These are phyloP conservation scores for Phytophthora pini DNA, from an alignment of 352 stramenopile species.

Conservation along the genomic window DNA sequence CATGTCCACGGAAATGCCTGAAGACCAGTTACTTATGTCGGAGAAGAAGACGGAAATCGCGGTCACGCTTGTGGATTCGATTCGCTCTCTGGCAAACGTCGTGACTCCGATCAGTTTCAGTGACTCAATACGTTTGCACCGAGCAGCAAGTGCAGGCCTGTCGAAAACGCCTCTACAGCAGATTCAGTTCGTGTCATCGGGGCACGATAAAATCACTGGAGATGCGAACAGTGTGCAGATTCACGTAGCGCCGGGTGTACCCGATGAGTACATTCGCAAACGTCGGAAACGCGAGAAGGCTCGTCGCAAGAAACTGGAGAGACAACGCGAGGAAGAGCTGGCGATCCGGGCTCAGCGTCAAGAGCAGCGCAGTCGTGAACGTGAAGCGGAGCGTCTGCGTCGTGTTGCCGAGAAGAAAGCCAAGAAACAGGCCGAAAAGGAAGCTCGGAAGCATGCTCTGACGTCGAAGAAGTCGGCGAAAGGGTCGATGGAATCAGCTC, in stretches of 20 bases:
- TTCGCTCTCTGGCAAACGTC: constrained; percentile 52
- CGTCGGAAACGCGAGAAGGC: constrained; percentile 86
- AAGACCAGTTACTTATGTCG: constrained; percentile 80
- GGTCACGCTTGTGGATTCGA: constrained; percentile 84
- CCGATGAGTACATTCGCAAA: constrained; percentile 88
- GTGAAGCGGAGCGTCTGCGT: constrained; percentile 76
- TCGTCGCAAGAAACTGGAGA: constrained; percentile 75
- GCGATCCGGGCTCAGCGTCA: constrained; percentile 74
- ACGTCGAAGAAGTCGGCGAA: constrained; percentile 53
- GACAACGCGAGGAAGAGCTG: constrained; percentile 77
- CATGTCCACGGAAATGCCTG: constrained; percentile 84
- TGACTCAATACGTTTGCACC: constrained; percentile 64
- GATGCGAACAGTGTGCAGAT: constrained; percentile 56
- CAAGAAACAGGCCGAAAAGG: constrained; percentile 85
- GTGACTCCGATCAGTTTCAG: constrained; percentile 80
- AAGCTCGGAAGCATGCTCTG: constrained; percentile 58
- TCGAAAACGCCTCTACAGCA: constrained; percentile 65
- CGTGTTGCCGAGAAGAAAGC: constrained; percentile 88
- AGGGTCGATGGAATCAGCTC: constrained; percentile 57
- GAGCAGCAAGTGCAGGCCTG: constrained; percentile 48
- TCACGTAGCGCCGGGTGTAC: constrained; percentile 68
- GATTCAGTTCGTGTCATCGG: constrained; percentile 69
- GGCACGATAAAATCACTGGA: constrained; percentile 51
- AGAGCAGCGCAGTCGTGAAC: constrained; percentile 64
- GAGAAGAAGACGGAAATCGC: constrained; percentile 91